Evolutionary conservation across 2,329 filamentous ascomycete species (phyloP), one percentile per base, ranked within the genome.

Genomic region (Lomentospora prolificans): DNA sequence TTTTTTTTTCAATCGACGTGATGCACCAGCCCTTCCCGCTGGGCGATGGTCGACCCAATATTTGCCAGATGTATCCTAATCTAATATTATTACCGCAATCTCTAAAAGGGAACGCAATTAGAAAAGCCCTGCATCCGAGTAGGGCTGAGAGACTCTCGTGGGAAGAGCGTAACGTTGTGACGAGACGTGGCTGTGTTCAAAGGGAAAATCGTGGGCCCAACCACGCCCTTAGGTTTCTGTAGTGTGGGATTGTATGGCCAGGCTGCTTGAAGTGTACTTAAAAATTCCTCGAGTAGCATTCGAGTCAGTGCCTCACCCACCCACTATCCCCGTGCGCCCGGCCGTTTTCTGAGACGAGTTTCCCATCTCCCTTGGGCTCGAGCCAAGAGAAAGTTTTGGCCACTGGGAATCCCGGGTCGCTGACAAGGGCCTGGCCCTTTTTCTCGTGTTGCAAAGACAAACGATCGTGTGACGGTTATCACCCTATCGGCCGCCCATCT

Each of bases 111-210:
- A 33, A 33, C 30, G 30, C 30, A 33, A 33, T 6, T 6, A 12
- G 30, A 33, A 33, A 33, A 33, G 12, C 6, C 30, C n/a, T n/a
- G n/a, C n/a, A 8, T 41, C 36, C n/a, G 36, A 4, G 19, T 17
- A 19, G 36, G 19, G n/a, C 19, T 17, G 36, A 7, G 36, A 41
- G 36, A 17, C 4, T 17, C 19, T 41, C n/a, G 3, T 8, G n/a
- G 36, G 12, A 33, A 48, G 22, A 25, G 17, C 24, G 44, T 48
- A 48, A 48, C 44, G 44, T 48, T 48, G 44, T 48, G 17, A 22
- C 22, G 44, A 48, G 44, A 48, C 44, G 44, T 48, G 44, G 44
- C 44, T 48, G 44, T 48, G 44, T 48, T 22, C 44, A 22, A 22
- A 27, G 17, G 44, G 22, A 10, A 22, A 10, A 48, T 12, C 22